A percentile compares a stretch with the other conserved stretches of the same genome.
phyloP scores from a whole-genome alignment of 768 basidiomycete species.

The Gautieria morchelliformis region DNA sequence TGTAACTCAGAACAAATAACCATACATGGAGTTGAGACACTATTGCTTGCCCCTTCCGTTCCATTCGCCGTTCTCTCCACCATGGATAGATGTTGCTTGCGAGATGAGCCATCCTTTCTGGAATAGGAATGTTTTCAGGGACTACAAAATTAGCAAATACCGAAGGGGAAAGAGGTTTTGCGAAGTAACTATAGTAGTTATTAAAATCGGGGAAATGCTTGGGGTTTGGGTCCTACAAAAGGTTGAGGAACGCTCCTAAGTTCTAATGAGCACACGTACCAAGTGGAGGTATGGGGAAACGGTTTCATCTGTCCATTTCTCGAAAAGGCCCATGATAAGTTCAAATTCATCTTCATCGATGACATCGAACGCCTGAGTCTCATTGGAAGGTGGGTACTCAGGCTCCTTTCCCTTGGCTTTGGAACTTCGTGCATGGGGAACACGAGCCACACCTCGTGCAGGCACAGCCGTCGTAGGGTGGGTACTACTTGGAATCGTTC shows the following conservation, averaged over 20 bases:
- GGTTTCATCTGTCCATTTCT: constrained; percentile 83
- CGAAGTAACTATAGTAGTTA: constrained; percentile 63
- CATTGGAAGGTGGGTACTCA: constrained; percentile 37
- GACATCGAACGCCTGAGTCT: constrained; percentile 16
- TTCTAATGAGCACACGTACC: constrained; percentile 38
- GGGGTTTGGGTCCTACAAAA: constrained; percentile 34
- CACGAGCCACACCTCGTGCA: constrained; percentile 13
- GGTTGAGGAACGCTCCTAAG: constrained; percentile 1
- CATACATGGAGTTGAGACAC: constrained; percentile 83
- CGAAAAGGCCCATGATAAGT: constrained; percentile 88
- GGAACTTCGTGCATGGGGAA: constrained; percentile 34
- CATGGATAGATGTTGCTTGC: constrained; percentile 75
- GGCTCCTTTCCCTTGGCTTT: constrained; percentile 84
- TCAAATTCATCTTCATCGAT: constrained; percentile 93
- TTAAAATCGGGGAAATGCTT: constrained; percentile 63
- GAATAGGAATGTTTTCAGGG: constrained; percentile 61
- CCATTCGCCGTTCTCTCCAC: constrained; percentile 79
- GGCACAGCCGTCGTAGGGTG: constrained; percentile 47
- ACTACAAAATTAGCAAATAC: constrained; percentile 60
- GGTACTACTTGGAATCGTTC: constrained; percentile 17
- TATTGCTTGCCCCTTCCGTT: constrained; percentile 74
- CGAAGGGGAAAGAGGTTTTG: constrained; percentile 44
- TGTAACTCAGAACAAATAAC: neutral
- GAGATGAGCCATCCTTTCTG: constrained; percentile 52
- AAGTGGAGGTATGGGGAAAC: constrained; percentile 77